Evolutionary conservation across 768 basidiomycete genomes (phyloP).

Genomic region (Cystofilobasidium ferigula): DNA sequence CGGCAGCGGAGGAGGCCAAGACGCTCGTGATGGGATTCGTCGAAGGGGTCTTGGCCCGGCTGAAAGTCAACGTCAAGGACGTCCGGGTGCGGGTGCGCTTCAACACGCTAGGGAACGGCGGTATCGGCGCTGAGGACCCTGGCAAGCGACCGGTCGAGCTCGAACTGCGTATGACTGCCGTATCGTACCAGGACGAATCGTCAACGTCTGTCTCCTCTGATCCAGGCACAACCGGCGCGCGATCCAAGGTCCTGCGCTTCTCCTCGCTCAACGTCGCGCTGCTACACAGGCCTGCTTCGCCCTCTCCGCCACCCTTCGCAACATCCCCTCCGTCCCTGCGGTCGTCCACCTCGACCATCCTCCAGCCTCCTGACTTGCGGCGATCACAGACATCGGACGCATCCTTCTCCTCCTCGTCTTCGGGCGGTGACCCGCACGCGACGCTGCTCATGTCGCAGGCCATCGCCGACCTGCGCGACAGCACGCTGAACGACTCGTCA

Average conservation of each 20-base stretch:
- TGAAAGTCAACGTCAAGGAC: slow-evolving; percentile 34
- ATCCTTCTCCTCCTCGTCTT: slow-evolving; percentile 21
- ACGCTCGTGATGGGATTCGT: slow-evolving; percentile 38
- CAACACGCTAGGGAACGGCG: not conserved
- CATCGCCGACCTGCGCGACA: slow-evolving; percentile 37
- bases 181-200: slow-evolving; percentile 1
- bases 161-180: slow-evolving; percentile 15
- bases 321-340: slow-evolving; percentile 26
- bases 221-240: not conserved
- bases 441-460: slow-evolving; percentile 38
- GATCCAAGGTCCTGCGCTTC: slow-evolving; percentile 43
- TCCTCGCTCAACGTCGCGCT: slow-evolving; percentile 6
- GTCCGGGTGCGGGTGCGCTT: slow-evolving; percentile 31
- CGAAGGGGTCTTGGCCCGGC: slow-evolving; percentile 36
- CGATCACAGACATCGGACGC: slow-evolving; percentile 25
- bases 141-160: not conserved
- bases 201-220: not conserved
- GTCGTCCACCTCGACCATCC: not conserved
- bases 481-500: not conserved
- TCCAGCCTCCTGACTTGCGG: slow-evolving; percentile 7
- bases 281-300: no score
- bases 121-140: not conserved
- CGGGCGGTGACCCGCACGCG: slow-evolving; percentile 32
- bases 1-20: slow-evolving; percentile 25
- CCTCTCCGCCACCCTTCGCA: not conserved